A percentile compares a stretch with the other conserved stretches of the same genome.
These are phyloP conservation scores for Ceratocystis alfenasii DNA, from an alignment of 2,329 filamentous ascomycete genomes.

Conservation along the genomic window DNA sequence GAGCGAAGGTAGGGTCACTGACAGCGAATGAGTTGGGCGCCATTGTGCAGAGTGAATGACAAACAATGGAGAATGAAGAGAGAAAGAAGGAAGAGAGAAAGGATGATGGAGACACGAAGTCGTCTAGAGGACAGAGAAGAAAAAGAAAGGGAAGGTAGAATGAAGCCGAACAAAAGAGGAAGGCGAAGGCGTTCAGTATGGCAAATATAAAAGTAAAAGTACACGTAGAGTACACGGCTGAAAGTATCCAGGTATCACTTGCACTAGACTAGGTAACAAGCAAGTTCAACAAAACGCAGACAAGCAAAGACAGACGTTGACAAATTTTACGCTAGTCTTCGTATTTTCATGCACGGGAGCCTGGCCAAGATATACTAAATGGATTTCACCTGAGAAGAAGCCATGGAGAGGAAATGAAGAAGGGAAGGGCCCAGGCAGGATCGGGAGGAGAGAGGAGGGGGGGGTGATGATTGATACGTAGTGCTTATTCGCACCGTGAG, in stretches of 20 bases:
- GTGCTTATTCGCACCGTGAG: neutral
- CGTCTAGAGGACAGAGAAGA: neutral
- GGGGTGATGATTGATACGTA: neutral
- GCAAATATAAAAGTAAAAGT: neutral
- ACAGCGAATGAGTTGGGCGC: conserved; percentile 17
- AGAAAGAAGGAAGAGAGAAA: neutral
- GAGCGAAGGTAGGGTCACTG: conserved; percentile 15
- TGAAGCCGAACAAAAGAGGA: neutral
- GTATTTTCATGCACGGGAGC: conserved; percentile 4
- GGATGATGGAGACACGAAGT: neutral
- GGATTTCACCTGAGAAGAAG: no score
- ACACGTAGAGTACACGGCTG: neutral
- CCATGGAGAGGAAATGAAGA: neutral
- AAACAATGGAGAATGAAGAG: neutral
- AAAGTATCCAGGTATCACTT: neutral
- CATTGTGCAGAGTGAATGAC: neutral
- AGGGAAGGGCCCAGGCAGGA: neutral
- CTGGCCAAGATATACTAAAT: conserved; percentile 13
- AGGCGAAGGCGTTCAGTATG: neutral
- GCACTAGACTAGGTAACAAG: neutral
- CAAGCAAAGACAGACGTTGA: conserved; percentile 12
- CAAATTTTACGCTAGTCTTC: conserved; percentile 7
- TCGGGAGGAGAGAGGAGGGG: neutral
- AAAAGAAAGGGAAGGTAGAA: neutral
- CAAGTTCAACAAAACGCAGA: neutral